These are phyloP conservation scores for Xylaria hypoxylon DNA, from an alignment of 2,329 filamentous ascomycete genomes.

Conservation along the genomic window DNA sequence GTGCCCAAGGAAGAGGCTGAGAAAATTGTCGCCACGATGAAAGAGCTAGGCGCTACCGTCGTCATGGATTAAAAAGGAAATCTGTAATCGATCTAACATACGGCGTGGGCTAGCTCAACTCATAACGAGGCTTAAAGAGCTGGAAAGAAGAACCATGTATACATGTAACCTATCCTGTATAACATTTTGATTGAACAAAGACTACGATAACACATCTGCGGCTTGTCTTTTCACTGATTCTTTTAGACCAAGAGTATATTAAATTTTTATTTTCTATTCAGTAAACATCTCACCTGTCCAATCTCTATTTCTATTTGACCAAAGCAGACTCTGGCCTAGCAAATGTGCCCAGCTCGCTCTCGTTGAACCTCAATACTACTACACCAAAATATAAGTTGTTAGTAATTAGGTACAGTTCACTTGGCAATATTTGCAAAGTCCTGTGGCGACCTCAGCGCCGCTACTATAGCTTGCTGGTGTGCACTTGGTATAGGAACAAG, in stretches of 20 bases:
- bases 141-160: slow-evolving; percentile 43
- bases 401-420: too few species aligned
- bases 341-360: too few species aligned
- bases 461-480: too few species aligned
- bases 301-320: slow-evolving; percentile 23
- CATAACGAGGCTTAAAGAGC: slow-evolving; percentile 17
- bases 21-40: slow-evolving; percentile 96
- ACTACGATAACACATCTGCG: slow-evolving; percentile 27
- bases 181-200: slow-evolving; percentile 42
- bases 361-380: too few species aligned
- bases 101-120: slow-evolving; percentile 31
- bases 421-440: too few species aligned
- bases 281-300: slow-evolving; percentile 4
- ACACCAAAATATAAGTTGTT: too few species aligned
- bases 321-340: slow-evolving; percentile 53
- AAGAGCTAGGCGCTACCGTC: slow-evolving; percentile 89
- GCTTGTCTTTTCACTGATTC: not conserved
- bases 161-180: slow-evolving; percentile 52
- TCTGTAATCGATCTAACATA: slow-evolving; percentile 22
- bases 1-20: slow-evolving; percentile 99
- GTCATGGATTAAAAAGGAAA: slow-evolving; percentile 79
- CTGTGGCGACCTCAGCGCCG: too few species aligned
- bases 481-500: too few species aligned
- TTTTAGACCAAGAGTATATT: slow-evolving; percentile 7
- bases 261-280: slow-evolving; percentile 6